Percentiles rank a stretch among this genome's conserved stretches.
phyloP scores from a whole-genome alignment of 129 eudicot species.

The Tagetes patula region DNA sequence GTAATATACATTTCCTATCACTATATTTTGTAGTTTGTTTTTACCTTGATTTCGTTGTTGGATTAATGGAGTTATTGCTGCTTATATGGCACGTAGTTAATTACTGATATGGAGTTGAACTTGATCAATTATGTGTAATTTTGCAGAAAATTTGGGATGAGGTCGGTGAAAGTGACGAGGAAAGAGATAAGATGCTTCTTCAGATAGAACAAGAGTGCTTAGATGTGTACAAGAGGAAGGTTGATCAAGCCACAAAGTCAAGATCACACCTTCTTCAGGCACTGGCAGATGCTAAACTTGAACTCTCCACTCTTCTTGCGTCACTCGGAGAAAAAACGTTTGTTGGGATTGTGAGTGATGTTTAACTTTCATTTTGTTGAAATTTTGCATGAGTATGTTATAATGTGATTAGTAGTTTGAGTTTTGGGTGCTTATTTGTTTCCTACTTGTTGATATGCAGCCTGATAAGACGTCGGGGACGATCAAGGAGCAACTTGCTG shows the following conservation, averaged over 20 bases:
- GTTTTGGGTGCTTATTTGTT: conserved; percentile 2
- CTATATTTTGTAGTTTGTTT: not conserved
- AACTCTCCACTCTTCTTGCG: conserved; percentile 51
- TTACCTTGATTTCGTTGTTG: not conserved
- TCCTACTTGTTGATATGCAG: conserved; percentile 24
- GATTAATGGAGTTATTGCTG: not conserved
- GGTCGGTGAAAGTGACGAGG: conserved; percentile 92
- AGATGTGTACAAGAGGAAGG: conserved; percentile 72
- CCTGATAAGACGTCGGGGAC: conserved; percentile 53
- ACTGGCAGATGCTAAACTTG: conserved; percentile 63
- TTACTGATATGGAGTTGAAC: not conserved
- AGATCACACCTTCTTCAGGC: conserved; percentile 61
- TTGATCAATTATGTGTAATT: not conserved
- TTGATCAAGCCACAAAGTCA: conserved; percentile 61
- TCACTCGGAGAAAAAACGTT: conserved; percentile 68
- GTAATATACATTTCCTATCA: conserved; percentile 30
- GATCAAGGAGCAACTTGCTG: conserved; percentile 60
- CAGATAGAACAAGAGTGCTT: conserved; percentile 84
- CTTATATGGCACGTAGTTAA: not conserved
- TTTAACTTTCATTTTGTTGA: conserved; percentile 15
- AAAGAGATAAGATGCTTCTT: conserved; percentile 91
- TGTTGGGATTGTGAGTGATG: conserved; percentile 47
- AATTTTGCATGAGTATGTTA: not conserved
- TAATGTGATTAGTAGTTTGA: conserved; percentile 3
- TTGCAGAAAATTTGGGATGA: conserved; percentile 98